phyloP scores from a whole-genome alignment of 345 rosid genomes.

The Eucalyptus pumila region DNA sequence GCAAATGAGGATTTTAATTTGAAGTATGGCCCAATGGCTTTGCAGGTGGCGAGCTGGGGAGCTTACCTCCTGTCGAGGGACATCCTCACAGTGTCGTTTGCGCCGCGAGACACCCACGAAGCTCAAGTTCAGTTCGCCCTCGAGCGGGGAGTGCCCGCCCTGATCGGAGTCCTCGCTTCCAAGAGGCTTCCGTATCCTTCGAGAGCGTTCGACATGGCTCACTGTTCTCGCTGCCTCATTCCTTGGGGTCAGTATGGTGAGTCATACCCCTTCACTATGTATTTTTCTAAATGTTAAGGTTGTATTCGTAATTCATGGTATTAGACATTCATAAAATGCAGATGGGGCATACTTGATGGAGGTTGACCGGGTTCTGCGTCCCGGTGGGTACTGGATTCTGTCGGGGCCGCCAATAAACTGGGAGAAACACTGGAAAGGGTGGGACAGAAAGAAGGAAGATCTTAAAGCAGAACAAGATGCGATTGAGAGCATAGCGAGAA shows the following conservation, averaged over 20 bases:
- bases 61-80: constrained; percentile 74
- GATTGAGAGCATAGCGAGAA: constrained; percentile 51
- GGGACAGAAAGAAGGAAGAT: constrained; percentile 59
- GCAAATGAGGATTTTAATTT: neutral
- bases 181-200: constrained; percentile 85
- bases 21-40: neutral
- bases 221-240: constrained; percentile 94
- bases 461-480: constrained; percentile 41
- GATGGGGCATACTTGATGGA: constrained; percentile 78
- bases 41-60: constrained; percentile 96
- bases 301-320: neutral
- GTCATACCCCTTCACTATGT: neutral
- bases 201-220: constrained; percentile 91
- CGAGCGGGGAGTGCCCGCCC: constrained; percentile 89
- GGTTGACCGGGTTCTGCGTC: constrained; percentile 73
- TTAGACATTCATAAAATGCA: neutral
- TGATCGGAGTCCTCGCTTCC: constrained; percentile 82
- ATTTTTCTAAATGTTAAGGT: neutral
- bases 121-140: constrained; percentile 95
- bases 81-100: constrained; percentile 73
- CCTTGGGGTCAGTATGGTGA: constrained; percentile 81
- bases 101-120: constrained; percentile 92
- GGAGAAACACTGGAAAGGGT: constrained; percentile 73
- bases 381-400: constrained; percentile 90
- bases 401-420: constrained; percentile 96